Base-by-base conservation (phyloP, 2,329 filamentous ascomycete genomes). In the Capronia coronata region DNA sequence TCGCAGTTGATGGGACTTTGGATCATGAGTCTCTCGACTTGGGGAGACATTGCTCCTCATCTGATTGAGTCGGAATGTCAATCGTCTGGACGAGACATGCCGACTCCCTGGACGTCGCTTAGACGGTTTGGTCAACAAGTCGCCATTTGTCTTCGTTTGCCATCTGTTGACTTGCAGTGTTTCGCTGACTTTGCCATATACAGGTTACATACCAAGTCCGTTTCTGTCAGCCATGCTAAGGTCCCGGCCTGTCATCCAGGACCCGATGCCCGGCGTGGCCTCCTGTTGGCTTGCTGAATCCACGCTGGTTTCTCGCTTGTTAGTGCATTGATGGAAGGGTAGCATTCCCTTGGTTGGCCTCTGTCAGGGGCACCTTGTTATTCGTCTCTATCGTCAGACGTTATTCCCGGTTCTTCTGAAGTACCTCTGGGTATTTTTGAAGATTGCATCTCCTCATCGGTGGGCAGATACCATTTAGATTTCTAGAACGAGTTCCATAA, bases 141-240 rank as follows among this genome's bases (percentile, higher is more conserved):
- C n/a, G n/a, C n/a, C n/a, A n/a, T n/a, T n/a, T n/a, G n/a, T n/a
- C n/a, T n/a, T n/a, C n/a, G n/a, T n/a, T n/a, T n/a, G 32, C 32
- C 32, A n/a, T 18, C 13, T 18, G 4, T 38, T 38, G 16, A 13
- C 13, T 25, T 16, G 42, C 29, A n/a, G 35, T 14, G 22, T 29
- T 35, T 29, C n/a, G 27, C 46, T 48, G 45, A 46, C 21, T 27
- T 41, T 40, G 32, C 43, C 32, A 35, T 23, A 46, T 39, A 18
- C 35, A 29, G 16, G 10, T 38, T 5, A 27, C 25, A 10, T 10
- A 5, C 38, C 39, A 42, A 39, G 41, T 30, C n/a, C n/a, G 9
- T 42, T 27, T 23, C 14, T 10, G 5, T 48, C 40, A 48, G 43
- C 46, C 19, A 63, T 53, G 19, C 62, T 62, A 18, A 64, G 64